phyloP scores from a whole-genome alignment of 2,329 filamentous ascomycete genomes.

The Cladosporium cucumerinum region DNA sequence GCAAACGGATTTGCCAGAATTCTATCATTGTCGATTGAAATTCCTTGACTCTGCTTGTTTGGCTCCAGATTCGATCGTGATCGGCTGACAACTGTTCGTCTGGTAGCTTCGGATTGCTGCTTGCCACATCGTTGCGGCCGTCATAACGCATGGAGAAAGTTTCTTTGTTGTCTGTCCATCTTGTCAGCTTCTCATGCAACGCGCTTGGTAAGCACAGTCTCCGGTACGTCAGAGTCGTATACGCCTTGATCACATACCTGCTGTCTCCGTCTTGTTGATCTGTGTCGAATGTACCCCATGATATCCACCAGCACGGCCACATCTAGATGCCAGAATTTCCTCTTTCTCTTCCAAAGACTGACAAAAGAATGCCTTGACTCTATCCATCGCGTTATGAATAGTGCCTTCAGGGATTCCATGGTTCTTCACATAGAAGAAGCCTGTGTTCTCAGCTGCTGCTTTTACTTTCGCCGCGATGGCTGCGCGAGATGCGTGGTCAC shows the following conservation, averaged over 20 bases:
- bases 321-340: constrained; percentile 60
- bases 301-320: constrained; percentile 62
- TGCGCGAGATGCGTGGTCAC: not conserved
- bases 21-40: not conserved
- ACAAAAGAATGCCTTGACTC: constrained; percentile 30
- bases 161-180: not conserved
- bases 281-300: constrained; percentile 74
- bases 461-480: not conserved
- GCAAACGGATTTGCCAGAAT: constrained; percentile 54
- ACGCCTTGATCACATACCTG: constrained; percentile 58
- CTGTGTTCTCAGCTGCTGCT: constrained; percentile 42
- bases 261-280: constrained; percentile 52
- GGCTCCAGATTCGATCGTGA: not conserved
- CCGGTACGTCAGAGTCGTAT: constrained; percentile 23
- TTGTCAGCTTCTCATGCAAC: not conserved
- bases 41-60: not conserved
- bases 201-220: not conserved
- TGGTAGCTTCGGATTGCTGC: not conserved
- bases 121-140: not conserved
- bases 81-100: not conserved
- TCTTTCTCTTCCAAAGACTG: constrained; percentile 50
- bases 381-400: not conserved
- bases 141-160: constrained; percentile 6
- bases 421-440: constrained; percentile 85
- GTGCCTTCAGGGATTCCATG: constrained; percentile 60